Evolutionary conservation across 768 basidiomycete species (phyloP).

Genomic region (Podaxis mareebaensis): DNA sequence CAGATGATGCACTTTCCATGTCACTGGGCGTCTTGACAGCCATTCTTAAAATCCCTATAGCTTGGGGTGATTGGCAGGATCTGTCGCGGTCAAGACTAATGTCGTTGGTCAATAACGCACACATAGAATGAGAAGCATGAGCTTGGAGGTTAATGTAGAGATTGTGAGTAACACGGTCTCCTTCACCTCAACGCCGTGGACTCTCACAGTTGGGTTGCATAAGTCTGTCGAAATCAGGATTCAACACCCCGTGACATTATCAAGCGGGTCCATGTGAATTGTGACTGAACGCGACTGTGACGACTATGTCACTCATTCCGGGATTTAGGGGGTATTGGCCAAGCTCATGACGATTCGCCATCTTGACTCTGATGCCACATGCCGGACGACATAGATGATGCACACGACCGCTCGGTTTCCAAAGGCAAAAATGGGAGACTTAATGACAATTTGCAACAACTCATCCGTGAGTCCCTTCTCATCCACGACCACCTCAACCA

Average conservation of each 20-base stretch:
- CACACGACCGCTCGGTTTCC: background rate
- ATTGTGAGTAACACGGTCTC: background rate
- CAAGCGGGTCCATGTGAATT: constrained; percentile 4
- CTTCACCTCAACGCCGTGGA: constrained; percentile 5
- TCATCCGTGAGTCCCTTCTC: constrained; percentile 3
- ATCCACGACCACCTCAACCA: no score
- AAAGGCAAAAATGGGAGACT: background rate
- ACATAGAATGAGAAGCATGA: background rate
- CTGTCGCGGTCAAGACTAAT: background rate
- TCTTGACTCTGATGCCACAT: constrained; percentile 3
- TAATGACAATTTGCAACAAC: background rate
- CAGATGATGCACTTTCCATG: background rate
- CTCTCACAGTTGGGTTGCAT: background rate
- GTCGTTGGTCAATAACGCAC: constrained; percentile 1
- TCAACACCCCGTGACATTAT: background rate
- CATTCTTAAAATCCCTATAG: background rate
- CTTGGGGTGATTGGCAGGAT: background rate
- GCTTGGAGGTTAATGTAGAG: constrained; percentile 5
- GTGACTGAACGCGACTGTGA: constrained; percentile 20
- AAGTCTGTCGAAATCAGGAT: background rate
- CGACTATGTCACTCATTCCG: background rate
- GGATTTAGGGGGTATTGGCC: constrained; percentile 3
- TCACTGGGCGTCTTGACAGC: background rate
- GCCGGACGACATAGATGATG: background rate
- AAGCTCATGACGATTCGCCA: background rate